A percentile compares a stretch with the other conserved stretches of the same genome.
These are phyloP conservation scores for Phialocephala subalpina DNA, from an alignment of 2,329 filamentous ascomycete genomes.

Conservation along the genomic window DNA sequence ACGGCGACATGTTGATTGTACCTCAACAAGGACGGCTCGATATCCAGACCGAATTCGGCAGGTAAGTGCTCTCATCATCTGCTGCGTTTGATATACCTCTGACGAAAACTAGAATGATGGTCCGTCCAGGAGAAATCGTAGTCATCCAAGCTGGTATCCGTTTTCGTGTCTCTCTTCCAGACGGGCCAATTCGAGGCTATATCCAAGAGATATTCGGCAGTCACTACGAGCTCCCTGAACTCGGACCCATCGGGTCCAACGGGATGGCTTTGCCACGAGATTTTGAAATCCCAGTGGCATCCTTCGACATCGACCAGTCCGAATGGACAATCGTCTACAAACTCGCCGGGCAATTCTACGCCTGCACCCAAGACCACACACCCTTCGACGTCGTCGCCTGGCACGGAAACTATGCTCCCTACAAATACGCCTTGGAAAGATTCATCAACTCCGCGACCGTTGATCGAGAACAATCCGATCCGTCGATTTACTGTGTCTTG, in stretches of 20 bases:
- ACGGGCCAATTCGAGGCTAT: slow-evolving; percentile 63
- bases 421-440: slow-evolving; percentile 68
- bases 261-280: slow-evolving; percentile 69
- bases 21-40: slow-evolving; percentile 63
- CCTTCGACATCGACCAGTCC: slow-evolving; percentile 53
- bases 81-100: neutral
- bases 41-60: slow-evolving; percentile 66
- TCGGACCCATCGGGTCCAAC: slow-evolving; percentile 70
- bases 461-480: slow-evolving; percentile 70
- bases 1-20: slow-evolving; percentile 71
- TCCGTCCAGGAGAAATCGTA: slow-evolving; percentile 69
- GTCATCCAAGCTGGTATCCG: slow-evolving; percentile 70
- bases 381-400: slow-evolving; percentile 81
- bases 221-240: slow-evolving; percentile 68
- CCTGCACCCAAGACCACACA: slow-evolving; percentile 68
- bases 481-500: slow-evolving; percentile 70
- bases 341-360: slow-evolving; percentile 10
- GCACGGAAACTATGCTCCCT: slow-evolving; percentile 77
- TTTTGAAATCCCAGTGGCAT: slow-evolving; percentile 67
- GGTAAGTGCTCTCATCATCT: neutral
- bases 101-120: slow-evolving; percentile 51
- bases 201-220: slow-evolving; percentile 68
- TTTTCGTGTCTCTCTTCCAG: slow-evolving; percentile 65
- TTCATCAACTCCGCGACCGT: slow-evolving; percentile 66
- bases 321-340: slow-evolving; percentile 45